A percentile compares a stretch with the other conserved stretches of the same genome.
These are phyloP conservation scores for Tetrapisispora taiwanensis DNA, from an alignment of 805 yeast genomes.

Conservation along the genomic window DNA sequence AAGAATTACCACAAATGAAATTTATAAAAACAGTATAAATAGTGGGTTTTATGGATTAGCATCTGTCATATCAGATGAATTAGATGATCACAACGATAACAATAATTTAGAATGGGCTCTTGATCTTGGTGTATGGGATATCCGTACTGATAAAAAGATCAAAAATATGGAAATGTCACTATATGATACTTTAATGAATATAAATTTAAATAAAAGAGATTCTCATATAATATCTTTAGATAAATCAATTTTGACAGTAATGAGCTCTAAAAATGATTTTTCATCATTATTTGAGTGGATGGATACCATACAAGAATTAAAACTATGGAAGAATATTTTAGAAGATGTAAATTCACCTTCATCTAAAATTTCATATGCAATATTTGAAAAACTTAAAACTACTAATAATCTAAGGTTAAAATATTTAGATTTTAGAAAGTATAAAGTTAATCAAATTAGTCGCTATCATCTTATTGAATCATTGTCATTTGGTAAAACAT, in stretches of 20 bases:
- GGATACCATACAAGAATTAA: conserved; percentile 11
- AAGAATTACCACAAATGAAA: conserved; percentile 1
- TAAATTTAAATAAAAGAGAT: conserved; percentile 11
- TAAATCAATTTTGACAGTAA: conserved; percentile 4
- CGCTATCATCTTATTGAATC: conserved; percentile 10
- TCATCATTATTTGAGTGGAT: conserved; percentile 14
- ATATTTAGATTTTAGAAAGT: conserved; percentile 6
- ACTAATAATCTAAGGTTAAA: conserved; percentile 5
- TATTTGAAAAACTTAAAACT: background rate
- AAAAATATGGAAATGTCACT: conserved; percentile 36
- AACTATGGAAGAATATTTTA: conserved; percentile 6
- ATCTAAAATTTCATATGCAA: background rate
- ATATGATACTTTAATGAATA: conserved; percentile 42
- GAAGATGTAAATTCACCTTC: background rate
- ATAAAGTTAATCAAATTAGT: conserved; percentile 10
- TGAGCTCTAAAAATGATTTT: conserved; percentile 7
- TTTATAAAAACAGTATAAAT: conserved; percentile 30
- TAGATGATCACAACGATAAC: conserved; percentile 7
- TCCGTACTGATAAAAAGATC: conserved; percentile 39
- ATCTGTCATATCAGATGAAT: conserved; percentile 22
- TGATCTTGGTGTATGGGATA: conserved; percentile 70
- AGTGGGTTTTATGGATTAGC: conserved; percentile 55
- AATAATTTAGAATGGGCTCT: conserved; percentile 54
- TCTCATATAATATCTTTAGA: conserved; percentile 2
- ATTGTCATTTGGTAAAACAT: background rate